Evolutionary conservation across 2,329 filamentous ascomycete genomes (phyloP), one percentile per base, ranked within the genome.

Genomic region (Ascochyta koolunga): DNA sequence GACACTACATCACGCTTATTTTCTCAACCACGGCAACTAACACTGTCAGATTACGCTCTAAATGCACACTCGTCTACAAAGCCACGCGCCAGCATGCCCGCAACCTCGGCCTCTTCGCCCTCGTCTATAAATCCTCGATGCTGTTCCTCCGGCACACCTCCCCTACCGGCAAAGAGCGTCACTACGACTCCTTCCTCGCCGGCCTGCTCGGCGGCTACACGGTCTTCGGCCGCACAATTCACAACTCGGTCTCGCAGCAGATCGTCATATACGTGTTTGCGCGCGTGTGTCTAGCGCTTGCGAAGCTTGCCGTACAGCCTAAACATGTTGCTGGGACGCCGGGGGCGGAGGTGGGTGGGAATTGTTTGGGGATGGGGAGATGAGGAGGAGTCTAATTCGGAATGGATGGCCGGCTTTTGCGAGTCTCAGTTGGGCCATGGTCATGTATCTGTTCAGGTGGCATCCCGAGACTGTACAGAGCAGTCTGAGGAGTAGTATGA

Each of bases 191-290:
- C 57, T 95, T 99, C 77, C 76, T 97, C 56, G 90, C 91, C 10
- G 95, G 95, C 7, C 79, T 97, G 7, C 72, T 96, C 40, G 95
- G 95, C 69, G 95, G 95, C 47, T 99, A 98, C 81, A 78, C 91
- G 58, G 91, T 98, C 59, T 99, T 99, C 73, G 95, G 93, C 42
- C 88, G 89, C 56, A 88, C 88, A 32, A 82, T 81, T 73, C 87
- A 91, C 69, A 89, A 88, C 57, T 89, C 86, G 60, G 89, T 97
- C 59, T 96, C 88, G 78, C 91, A 97, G 80, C 93, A 99, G 82
- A 99, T 99, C 73, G 92, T 96, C 75, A 90, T 98, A 67, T 99
- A 99, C 80, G 90, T 99, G 59, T 97, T 97, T 72, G 95, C 95
- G 41, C 87, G 95, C 62, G 95, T 97, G 15, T 83, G 89, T 56